Conservation (phyloP, 305 asterid genomes). For the Solanum chacoense region DNA sequence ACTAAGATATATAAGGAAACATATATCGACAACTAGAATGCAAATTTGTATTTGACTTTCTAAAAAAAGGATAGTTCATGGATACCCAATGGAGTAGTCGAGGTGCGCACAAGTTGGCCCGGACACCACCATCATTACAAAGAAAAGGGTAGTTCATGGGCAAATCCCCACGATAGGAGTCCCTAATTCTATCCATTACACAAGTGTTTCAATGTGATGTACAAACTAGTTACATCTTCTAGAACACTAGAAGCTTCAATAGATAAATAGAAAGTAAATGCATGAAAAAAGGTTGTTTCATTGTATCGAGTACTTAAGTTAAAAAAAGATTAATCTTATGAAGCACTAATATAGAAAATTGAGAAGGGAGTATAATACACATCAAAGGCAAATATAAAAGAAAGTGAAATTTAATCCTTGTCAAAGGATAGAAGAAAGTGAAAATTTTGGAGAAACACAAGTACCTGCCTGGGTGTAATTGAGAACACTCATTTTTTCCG, state of each 20-base stretch:
- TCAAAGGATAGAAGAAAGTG: background rate
- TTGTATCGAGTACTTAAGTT: background rate
- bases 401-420: background rate
- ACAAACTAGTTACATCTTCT: background rate
- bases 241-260: background rate
- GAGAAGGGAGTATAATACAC: background rate
- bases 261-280: background rate
- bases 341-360: background rate
- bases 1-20: background rate
- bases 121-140: background rate
- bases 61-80: background rate
- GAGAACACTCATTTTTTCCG: constrained; percentile 36
- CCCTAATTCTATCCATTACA: background rate
- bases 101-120: background rate
- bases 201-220: background rate
- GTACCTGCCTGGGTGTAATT: constrained; percentile 99
- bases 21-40: background rate
- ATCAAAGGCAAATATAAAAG: background rate
- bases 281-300: background rate
- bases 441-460: constrained; percentile 18
- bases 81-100: background rate
- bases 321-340: background rate
- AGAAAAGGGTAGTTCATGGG: background rate
- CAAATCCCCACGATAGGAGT: background rate
- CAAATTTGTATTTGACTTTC: background rate